A percentile compares a stretch with the other conserved stretches of the same genome.
Evolutionary conservation across 257 asterid species (phyloP).

Genomic region (Petunia secreta): DNA sequence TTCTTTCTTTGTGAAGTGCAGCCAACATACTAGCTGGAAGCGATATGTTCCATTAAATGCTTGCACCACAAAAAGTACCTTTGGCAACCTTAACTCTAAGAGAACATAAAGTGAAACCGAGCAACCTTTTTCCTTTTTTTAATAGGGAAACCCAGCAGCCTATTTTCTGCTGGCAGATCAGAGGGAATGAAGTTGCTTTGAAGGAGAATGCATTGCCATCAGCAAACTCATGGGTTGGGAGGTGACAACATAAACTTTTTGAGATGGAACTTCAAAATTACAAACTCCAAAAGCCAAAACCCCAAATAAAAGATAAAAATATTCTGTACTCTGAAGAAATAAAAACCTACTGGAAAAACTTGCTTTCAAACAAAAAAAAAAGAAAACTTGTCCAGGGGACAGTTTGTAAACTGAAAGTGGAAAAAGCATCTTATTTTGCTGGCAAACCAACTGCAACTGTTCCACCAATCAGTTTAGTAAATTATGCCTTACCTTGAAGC

Average conservation of each 20-base stretch:
- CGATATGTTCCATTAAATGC: neutral
- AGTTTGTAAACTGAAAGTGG: neutral
- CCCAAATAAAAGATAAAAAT: neutral
- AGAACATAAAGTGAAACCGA: neutral
- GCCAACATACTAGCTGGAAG: neutral
- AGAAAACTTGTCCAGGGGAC: neutral
- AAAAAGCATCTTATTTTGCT: neutral
- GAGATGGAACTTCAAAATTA: neutral
- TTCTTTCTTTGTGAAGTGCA: conserved; percentile 6
- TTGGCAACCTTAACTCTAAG: neutral
- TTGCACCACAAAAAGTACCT: neutral
- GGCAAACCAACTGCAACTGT: conserved; percentile 2
- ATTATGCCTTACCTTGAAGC: conserved; percentile 65
- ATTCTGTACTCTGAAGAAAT: neutral
- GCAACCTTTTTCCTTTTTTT: neutral
- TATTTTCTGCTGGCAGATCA: neutral
- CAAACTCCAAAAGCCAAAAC: neutral
- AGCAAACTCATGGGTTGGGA: neutral
- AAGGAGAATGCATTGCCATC: neutral
- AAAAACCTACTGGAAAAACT: neutral
- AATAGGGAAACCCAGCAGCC: neutral
- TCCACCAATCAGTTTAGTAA: neutral
- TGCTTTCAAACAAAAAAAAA: neutral
- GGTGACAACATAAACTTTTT: neutral
- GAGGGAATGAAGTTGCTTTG: neutral